Conservation (phyloP, 495 filamentous ascomycete genomes). For the Copromyces sp. region DNA sequence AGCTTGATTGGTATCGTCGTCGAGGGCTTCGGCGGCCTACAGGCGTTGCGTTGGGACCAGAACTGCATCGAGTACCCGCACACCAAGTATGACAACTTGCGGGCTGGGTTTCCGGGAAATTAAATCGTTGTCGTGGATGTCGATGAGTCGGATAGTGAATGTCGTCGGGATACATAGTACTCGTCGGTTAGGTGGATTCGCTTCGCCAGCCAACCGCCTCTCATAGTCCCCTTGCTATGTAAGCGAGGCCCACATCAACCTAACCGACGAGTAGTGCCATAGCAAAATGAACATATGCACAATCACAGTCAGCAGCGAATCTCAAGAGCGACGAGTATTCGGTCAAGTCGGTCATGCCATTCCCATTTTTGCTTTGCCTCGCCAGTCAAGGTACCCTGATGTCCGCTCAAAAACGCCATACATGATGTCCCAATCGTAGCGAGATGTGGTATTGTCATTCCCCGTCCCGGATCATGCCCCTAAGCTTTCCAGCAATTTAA, state of each 20-base stretch:
- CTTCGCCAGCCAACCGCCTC: too few species aligned
- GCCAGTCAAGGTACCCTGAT: slow-evolving; percentile 22
- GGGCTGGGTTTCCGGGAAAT: slow-evolving; percentile 43
- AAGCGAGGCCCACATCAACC: too few species aligned
- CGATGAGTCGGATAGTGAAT: background rate
- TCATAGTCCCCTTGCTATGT: too few species aligned
- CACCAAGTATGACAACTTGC: slow-evolving; percentile 74
- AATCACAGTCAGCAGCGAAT: background rate
- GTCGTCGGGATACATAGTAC: background rate
- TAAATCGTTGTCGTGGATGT: slow-evolving; percentile 6
- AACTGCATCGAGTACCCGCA: slow-evolving; percentile 66
- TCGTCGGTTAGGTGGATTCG: too few species aligned
- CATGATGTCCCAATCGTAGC: slow-evolving; percentile 17
- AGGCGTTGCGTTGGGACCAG: slow-evolving; percentile 43
- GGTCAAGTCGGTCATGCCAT: slow-evolving; percentile 12
- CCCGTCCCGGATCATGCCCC: slow-evolving; percentile 7
- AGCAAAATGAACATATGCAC: background rate
- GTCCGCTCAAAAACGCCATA: slow-evolving; percentile 27
- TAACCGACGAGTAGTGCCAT: too few species aligned
- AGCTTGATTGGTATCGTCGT: slow-evolving; percentile 67
- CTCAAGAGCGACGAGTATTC: background rate
- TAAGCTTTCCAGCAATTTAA: slow-evolving; percentile 11
- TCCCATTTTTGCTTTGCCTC: slow-evolving; percentile 27
- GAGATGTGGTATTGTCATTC: slow-evolving; percentile 18
- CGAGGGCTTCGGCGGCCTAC: slow-evolving; percentile 42